These are phyloP conservation scores for Ramichloridium luteum DNA, from an alignment of 2,329 filamentous ascomycete genomes.

Conservation along the genomic window DNA sequence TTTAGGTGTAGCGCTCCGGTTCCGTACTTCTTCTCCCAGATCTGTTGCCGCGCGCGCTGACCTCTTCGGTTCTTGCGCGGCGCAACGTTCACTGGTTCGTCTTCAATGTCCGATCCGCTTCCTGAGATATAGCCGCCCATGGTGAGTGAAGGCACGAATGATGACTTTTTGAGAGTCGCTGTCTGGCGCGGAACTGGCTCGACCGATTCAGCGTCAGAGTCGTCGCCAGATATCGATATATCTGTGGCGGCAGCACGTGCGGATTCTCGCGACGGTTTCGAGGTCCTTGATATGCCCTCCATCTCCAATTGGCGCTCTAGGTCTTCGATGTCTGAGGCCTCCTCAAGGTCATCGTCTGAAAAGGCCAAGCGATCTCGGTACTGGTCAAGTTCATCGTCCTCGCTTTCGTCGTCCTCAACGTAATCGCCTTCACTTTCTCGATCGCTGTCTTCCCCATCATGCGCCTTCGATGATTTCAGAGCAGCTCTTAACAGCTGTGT, in stretches of 20 bases:
- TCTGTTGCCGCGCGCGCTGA: slow-evolving; percentile 63
- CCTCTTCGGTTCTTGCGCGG: slow-evolving; percentile 62
- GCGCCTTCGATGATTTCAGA: too few species aligned
- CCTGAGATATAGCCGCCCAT: slow-evolving; percentile 68
- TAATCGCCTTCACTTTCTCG: slow-evolving; percentile 8
- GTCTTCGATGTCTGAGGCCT: slow-evolving; percentile 18
- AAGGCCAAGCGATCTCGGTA: slow-evolving; percentile 31
- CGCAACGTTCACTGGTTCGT: slow-evolving; percentile 37
- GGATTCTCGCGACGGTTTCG: not conserved
- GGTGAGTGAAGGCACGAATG: slow-evolving; percentile 63
- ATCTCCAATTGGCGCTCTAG: slow-evolving; percentile 16
- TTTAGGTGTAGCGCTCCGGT: slow-evolving; percentile 55
- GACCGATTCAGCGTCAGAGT: slow-evolving; percentile 9
- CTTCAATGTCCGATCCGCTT: slow-evolving; percentile 59
- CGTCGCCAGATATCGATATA: slow-evolving; percentile 14
- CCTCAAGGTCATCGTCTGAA: slow-evolving; percentile 23
- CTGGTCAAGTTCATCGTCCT: slow-evolving; percentile 25
- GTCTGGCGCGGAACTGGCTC: slow-evolving; percentile 14
- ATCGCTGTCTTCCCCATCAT: slow-evolving; percentile 3
- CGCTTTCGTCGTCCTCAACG: slow-evolving; percentile 9
- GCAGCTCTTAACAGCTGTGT: not conserved
- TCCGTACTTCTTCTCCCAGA: slow-evolving; percentile 72
- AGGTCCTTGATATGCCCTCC: slow-evolving; percentile 14
- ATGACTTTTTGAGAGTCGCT: slow-evolving; percentile 32
- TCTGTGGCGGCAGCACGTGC: slow-evolving; percentile 11